Percentiles rank a stretch among this genome's conserved stretches.
These are phyloP conservation scores for Plasmopara muralis DNA, from an alignment of 352 stramenopile species.

Conservation along the genomic window DNA sequence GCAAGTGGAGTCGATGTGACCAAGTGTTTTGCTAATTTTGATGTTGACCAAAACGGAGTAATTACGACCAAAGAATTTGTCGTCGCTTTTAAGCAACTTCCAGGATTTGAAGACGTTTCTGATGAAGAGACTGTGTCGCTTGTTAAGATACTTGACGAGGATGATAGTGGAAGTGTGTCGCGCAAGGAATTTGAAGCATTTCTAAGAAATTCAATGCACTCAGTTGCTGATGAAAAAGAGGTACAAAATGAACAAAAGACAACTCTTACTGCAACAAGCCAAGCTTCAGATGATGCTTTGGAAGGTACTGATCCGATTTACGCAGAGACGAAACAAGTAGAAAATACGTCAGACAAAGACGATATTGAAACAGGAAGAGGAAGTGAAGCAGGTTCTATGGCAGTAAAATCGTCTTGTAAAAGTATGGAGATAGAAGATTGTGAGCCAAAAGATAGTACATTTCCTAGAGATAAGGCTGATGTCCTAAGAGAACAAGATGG, in stretches of 20 bases:
- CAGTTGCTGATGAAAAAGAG: background rate
- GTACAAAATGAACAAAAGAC: background rate
- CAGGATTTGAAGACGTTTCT: slow-evolving; percentile 30
- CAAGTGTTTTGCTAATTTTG: slow-evolving; percentile 50
- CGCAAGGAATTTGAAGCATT: slow-evolving; percentile 50
- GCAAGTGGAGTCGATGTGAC: slow-evolving; percentile 30
- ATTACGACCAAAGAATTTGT: slow-evolving; percentile 52
- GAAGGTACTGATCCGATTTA: background rate
- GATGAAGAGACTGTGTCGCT: slow-evolving; percentile 32
- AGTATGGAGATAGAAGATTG: background rate
- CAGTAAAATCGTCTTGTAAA: background rate
- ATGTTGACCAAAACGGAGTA: slow-evolving; percentile 33
- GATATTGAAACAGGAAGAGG: slow-evolving; percentile 5
- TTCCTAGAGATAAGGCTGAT: background rate
- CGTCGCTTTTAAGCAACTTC: slow-evolving; percentile 34
- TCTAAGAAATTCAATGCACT: slow-evolving; percentile 6
- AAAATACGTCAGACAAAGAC: slow-evolving; percentile 1
- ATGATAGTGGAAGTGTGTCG: slow-evolving; percentile 46
- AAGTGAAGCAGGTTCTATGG: slow-evolving; percentile 10
- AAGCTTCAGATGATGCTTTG: background rate
- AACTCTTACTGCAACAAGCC: background rate
- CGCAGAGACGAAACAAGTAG: background rate
- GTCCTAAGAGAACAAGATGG: background rate
- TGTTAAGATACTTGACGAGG: slow-evolving; percentile 44
- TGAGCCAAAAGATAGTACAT: background rate